Conservation (phyloP, 371 early-diverging fungal genomes). For the Rhizopus sp. region DNA sequence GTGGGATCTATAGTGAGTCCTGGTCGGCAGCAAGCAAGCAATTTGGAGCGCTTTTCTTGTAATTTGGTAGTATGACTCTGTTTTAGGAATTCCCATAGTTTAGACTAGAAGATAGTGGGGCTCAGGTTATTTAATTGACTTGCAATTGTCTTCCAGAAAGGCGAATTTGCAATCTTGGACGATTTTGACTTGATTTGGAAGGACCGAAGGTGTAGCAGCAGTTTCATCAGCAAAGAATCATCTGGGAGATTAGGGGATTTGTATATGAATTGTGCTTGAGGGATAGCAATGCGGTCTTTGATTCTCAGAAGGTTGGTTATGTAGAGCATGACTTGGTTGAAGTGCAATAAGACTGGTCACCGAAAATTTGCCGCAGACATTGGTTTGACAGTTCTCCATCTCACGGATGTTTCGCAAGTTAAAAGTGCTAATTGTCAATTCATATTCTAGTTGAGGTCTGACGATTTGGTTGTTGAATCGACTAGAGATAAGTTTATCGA, state of each 20-base stretch:
- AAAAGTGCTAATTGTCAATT: constrained; percentile 13
- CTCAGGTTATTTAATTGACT: too few relatives aligned
- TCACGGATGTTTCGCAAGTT: neutral
- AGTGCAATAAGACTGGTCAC: neutral
- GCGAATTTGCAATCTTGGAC: too few relatives aligned
- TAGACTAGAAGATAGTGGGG: too few relatives aligned
- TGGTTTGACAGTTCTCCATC: constrained; percentile 8
- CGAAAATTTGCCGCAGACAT: constrained; percentile 10
- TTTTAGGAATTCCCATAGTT: too few relatives aligned
- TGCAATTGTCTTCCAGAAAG: too few relatives aligned
- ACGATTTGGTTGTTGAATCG: constrained; percentile 12
- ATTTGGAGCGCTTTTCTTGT: too few relatives aligned
- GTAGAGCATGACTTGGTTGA: constrained; percentile 7
- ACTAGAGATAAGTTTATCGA: neutral
- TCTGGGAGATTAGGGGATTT: neutral
- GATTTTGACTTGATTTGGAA: too few relatives aligned
- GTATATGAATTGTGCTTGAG: constrained; percentile 9
- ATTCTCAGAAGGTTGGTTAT: constrained; percentile 9
- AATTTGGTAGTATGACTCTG: too few relatives aligned
- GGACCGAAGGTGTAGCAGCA: neutral
- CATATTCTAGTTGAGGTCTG: constrained; percentile 19
- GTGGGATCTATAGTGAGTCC: too few relatives aligned
- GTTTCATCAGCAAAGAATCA: constrained; percentile 5
- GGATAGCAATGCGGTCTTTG: neutral
- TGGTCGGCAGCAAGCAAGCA: too few relatives aligned